Evolutionary conservation across 371 early-diverging fungal genomes (phyloP).

Genomic region (Blakeslea trispora): DNA sequence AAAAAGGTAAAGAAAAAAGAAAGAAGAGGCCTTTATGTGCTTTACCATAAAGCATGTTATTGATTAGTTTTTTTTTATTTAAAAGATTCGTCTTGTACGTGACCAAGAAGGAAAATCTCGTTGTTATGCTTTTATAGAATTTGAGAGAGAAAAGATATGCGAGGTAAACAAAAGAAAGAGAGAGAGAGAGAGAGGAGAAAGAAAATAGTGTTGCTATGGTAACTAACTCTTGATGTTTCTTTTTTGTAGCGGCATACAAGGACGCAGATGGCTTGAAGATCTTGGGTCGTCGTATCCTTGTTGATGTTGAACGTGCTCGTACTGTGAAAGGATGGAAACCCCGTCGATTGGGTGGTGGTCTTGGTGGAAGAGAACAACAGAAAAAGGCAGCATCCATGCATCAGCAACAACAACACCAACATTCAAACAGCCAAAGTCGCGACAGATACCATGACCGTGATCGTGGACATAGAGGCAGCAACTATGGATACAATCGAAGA

Average conservation of each 20-base stretch:
- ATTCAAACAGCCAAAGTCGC: slow-evolving; percentile 45
- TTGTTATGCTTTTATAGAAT: slow-evolving; percentile 97
- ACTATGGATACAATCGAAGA: slow-evolving; percentile 42
- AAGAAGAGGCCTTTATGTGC: not conserved
- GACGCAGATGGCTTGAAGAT: slow-evolving; percentile 91
- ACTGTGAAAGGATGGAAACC: slow-evolving; percentile 96
- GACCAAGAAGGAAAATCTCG: slow-evolving; percentile 70
- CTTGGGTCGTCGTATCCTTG: slow-evolving; percentile 82
- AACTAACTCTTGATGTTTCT: not conserved
- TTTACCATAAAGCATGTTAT: no score
- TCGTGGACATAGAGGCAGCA: slow-evolving; percentile 33
- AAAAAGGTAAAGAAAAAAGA: slow-evolving; percentile 61
- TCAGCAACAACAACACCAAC: no score
- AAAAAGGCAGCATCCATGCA: slow-evolving; percentile 18
- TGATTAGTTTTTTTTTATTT: no score
- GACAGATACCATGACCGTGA: slow-evolving; percentile 37
- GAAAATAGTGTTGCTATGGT: no score
- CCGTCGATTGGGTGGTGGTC: slow-evolving; percentile 89
- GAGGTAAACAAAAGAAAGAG: slow-evolving; percentile 55
- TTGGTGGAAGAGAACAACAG: slow-evolving; percentile 80
- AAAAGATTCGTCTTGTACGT: slow-evolving; percentile 75
- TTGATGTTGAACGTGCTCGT: slow-evolving; percentile 96
- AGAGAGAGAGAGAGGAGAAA: no score
- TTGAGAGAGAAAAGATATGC: slow-evolving; percentile 91
- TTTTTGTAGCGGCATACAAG: slow-evolving; percentile 86